Base-by-base conservation (phyloP, 164 flowering plant species). In the Macadamia tetraphylla region DNA sequence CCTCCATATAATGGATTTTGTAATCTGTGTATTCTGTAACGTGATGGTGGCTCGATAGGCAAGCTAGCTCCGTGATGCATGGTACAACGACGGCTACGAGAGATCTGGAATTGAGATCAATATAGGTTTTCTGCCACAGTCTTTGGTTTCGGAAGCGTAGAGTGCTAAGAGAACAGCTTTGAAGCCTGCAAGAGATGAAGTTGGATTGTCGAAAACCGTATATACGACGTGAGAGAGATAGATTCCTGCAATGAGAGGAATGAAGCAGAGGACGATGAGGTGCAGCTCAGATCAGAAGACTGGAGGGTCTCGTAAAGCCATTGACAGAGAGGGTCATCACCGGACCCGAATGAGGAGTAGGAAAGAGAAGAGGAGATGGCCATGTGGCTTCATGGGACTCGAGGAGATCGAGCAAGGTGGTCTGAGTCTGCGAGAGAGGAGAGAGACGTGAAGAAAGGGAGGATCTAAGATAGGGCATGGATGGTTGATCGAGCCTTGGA, bases 231-330 rank as follows among this genome's bases (percentile, higher is more conserved):
- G 86, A 62, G 92, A 82, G 72, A 94, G 88, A 75, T 94, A 94
- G 52, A 86, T 63, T 70, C 87, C 83, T 60, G 86, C 32, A 67
- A 94, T 71, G 12, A 90, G 79, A 10, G 98, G 98, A 32, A 94
- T 69, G 70, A 83, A 89, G 42, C 96, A 81, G 73, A 88, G 81
- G 23, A 88, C 96, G 53, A 92, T 81, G 62, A 91, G 91, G 40
- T 89, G 90, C 56, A 94, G 95, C n/a, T 88, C 89, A 87, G 82
- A 46, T 94, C 96, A 67, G 88, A 76, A 63, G 89, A 82, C 60
- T 81, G 94, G 76, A 76, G 87, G 40, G 97, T 92, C 35, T 92
- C 98, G 80, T 94, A 94, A 49, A 94, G 91, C 98, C 98, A 94
- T 17, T 90, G 87, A 74, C 98, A 94, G 76, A 94, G 87, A 10